Percentiles rank a stretch among this genome's conserved stretches.
These are phyloP conservation scores for Cladorrhinum samala DNA, from an alignment of 495 filamentous ascomycete species.

Conservation along the genomic window DNA sequence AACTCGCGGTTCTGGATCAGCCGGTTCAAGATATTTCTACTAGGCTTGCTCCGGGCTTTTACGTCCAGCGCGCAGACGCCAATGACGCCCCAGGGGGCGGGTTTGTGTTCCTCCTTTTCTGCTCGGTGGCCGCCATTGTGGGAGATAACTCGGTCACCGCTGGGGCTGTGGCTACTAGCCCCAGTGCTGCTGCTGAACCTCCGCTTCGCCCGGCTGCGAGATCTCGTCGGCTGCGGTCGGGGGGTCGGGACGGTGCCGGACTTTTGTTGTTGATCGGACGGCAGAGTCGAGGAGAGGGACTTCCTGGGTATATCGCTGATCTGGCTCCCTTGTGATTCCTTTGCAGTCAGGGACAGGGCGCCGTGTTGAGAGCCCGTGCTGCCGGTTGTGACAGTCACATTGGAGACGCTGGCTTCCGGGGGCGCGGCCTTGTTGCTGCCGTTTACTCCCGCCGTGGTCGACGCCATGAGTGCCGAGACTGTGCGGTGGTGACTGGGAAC, in stretches of 20 bases:
- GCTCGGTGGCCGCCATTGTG: conserved; percentile 20
- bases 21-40: conserved; percentile 87
- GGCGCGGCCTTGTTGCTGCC: conserved; percentile 32
- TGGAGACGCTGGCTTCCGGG: conserved; percentile 47
- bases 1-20: conserved; percentile 87
- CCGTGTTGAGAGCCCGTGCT: conserved; percentile 29
- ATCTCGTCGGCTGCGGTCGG: conserved; percentile 48
- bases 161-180: conserved; percentile 63
- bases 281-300: neutral
- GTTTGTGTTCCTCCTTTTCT: conserved; percentile 47
- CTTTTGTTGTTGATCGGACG: conserved; percentile 4
- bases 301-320: conserved; percentile 30
- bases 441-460: conserved; percentile 14
- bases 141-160: conserved; percentile 43
- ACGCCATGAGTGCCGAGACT: conserved; percentile 34
- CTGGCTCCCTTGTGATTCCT: conserved; percentile 32
- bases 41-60: conserved; percentile 94
- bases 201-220: conserved; percentile 66
- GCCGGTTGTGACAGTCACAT: conserved; percentile 49
- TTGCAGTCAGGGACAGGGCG: conserved; percentile 38
- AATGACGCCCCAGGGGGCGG: conserved; percentile 55
- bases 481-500: conserved; percentile 20
- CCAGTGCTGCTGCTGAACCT: conserved; percentile 71
- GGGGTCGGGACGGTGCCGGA: conserved; percentile 9
- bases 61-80: conserved; percentile 93